Evolutionary conservation across 495 filamentous ascomycete genomes (phyloP).

Genomic region (Trichoderma asperelloides): DNA sequence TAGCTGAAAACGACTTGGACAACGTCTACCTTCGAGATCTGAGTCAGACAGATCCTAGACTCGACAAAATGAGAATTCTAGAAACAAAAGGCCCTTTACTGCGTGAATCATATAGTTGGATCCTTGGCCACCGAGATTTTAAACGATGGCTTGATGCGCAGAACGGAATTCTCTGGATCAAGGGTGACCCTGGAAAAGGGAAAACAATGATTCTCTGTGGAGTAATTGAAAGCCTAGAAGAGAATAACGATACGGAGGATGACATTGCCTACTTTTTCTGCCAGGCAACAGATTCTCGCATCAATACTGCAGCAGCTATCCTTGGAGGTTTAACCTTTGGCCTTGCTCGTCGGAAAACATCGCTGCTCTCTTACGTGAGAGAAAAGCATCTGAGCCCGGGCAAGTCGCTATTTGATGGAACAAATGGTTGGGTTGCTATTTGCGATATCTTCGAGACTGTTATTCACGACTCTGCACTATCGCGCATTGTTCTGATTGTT

Average conservation of each 20-base stretch:
- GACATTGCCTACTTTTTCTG: slow-evolving; percentile 38
- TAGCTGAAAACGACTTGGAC: background rate
- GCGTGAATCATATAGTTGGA: slow-evolving; percentile 33
- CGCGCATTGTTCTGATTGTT: slow-evolving; percentile 15
- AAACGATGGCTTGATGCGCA: slow-evolving; percentile 15
- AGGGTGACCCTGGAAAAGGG: too few species aligned
- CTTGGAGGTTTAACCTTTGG: slow-evolving; percentile 35
- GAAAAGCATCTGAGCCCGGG: slow-evolving; percentile 20
- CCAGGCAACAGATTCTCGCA: slow-evolving; percentile 23
- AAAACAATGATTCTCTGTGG: slow-evolving; percentile 42
- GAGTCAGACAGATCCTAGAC: slow-evolving; percentile 20
- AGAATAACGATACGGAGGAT: slow-evolving; percentile 3
- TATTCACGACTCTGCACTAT: slow-evolving; percentile 13
- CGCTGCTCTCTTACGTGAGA: slow-evolving; percentile 24
- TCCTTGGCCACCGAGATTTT: slow-evolving; percentile 32
- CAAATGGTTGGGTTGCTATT: slow-evolving; percentile 23
- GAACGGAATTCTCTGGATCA: slow-evolving; percentile 22
- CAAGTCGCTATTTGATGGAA: slow-evolving; percentile 23
- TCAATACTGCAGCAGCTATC: slow-evolving; percentile 32
- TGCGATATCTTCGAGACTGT: slow-evolving; percentile 24
- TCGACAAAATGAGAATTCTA: slow-evolving; percentile 31
- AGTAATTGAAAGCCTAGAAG: slow-evolving; percentile 27
- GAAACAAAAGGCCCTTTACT: slow-evolving; percentile 33
- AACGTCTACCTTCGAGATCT: slow-evolving; percentile 18
- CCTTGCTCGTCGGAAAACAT: slow-evolving; percentile 26